Base-by-base conservation (phyloP, 225 moss, liverwort and hornwort species). In the Bryum argenteum region DNA sequence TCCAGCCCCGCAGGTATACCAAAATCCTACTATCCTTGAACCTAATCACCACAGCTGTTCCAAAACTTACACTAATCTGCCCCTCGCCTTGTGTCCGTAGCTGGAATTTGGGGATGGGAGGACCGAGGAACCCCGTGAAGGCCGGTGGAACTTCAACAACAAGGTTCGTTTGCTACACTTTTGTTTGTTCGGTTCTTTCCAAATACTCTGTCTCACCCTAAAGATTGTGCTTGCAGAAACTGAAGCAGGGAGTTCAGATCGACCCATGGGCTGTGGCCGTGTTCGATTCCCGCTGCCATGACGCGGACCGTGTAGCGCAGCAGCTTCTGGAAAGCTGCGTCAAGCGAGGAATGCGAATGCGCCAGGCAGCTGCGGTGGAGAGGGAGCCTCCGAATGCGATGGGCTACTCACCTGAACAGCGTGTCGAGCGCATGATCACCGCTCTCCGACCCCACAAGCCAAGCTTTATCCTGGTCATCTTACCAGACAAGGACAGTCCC, bases 91-190 rank as follows among this genome's bases (percentile, higher is more conserved):
- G 23, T 75, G 58, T 8, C 28, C 10, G 10, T 87, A 97, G 98
- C 79, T 98, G 20, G 33, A 86, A 7, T 94, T 98, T 48, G 98
- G 98, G 33, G 78, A 83, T 8, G 89, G 84, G 37, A 67, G 71
- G 38, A 89, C 81, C 19, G 94, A 98, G 73, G 87, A 77, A 50
- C 92, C 92, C 1, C 65, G 57, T 16, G 83, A 92, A 8, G 98
- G 98, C 19, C 78, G 92, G 0, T 98, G 98, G 98, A 94, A 98
- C 51, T 98, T 91, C 39, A 94, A 89, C 28, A 68, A 78, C 1
- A 98, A 98, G 94, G 92, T 98, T 37, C 24, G 9, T 38, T 10
- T 7, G 12, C 11, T 66, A 66, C 24, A 13, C 23, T 7, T 19
- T 43, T n/a, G n/a, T 11, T 11, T 11, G 48, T n/a, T n/a, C 2